Evolutionary conservation across 306 rosid genomes (phyloP).

Genomic region (Fragaria ananassa): DNA sequence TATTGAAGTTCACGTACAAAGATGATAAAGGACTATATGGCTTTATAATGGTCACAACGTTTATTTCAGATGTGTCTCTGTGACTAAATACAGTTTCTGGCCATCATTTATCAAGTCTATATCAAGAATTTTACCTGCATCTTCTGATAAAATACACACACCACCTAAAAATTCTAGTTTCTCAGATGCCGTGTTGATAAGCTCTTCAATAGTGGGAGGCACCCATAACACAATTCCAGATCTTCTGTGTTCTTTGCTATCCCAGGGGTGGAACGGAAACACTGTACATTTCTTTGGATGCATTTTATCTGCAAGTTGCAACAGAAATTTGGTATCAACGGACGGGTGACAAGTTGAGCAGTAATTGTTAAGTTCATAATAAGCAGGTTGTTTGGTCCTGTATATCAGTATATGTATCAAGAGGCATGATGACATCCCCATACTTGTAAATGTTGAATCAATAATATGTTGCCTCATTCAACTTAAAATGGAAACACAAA

Average conservation of each 20-base stretch:
- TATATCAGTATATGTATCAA: not conserved
- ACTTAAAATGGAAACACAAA: not conserved
- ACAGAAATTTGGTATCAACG: conserved; percentile 4
- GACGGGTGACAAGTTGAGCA: not conserved
- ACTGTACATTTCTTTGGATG: conserved; percentile 75
- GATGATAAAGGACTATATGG: not conserved
- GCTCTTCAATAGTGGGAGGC: conserved; percentile 66
- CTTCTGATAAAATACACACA: conserved; percentile 67
- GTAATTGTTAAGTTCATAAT: not conserved
- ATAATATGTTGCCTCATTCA: not conserved
- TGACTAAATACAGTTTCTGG: conserved; percentile 70
- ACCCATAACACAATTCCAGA: conserved; percentile 77
- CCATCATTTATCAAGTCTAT: conserved; percentile 59
- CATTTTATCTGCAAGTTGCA: conserved; percentile 50
- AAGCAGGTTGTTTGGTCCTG: not conserved
- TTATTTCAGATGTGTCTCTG: conserved; percentile 35
- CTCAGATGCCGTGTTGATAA: conserved; percentile 50
- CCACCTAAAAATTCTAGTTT: conserved; percentile 38
- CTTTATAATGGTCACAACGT: conserved; percentile 8
- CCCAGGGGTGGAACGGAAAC: conserved; percentile 88
- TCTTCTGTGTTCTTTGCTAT: conserved; percentile 53
- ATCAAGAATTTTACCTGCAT: conserved; percentile 80
- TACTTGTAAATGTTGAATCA: not conserved
- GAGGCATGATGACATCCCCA: not conserved
- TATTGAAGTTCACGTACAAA: not conserved